These are phyloP conservation scores for Pythium graminicola DNA, from an alignment of 352 stramenopile genomes.

Conservation along the genomic window DNA sequence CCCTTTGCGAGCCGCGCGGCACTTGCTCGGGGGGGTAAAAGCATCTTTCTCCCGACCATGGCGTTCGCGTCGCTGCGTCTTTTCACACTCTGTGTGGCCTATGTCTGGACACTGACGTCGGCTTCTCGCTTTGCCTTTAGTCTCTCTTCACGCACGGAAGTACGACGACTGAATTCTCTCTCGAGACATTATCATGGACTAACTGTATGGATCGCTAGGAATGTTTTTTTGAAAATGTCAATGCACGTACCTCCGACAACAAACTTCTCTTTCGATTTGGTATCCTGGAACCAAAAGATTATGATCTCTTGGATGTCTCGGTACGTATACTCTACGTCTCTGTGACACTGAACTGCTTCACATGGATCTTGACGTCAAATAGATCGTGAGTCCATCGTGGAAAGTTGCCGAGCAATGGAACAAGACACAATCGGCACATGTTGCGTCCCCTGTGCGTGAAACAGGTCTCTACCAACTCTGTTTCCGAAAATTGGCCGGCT, in stretches of 20 bases:
- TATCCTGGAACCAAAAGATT: constrained; percentile 24
- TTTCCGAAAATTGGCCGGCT: constrained; percentile 56
- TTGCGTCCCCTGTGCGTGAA: constrained; percentile 49
- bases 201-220: too few species aligned
- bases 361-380: neutral
- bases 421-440: constrained; percentile 53
- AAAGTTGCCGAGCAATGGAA: constrained; percentile 39
- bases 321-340: constrained; percentile 7
- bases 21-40: neutral
- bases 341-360: neutral
- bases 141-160: constrained; percentile 21
- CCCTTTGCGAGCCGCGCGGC: neutral
- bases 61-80: constrained; percentile 14
- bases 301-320: constrained; percentile 27
- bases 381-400: constrained; percentile 20
- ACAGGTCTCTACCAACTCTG: constrained; percentile 75
- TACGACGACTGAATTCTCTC: neutral
- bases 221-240: constrained; percentile 28
- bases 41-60: constrained; percentile 5
- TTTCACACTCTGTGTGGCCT: constrained; percentile 9
- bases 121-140: constrained; percentile 26
- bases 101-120: neutral
- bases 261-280: constrained; percentile 32
- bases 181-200: too few species aligned
- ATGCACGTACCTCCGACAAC: constrained; percentile 28